Base-by-base conservation (phyloP, 2,329 filamentous ascomycete species). In the Diaporthe vaccinii region DNA sequence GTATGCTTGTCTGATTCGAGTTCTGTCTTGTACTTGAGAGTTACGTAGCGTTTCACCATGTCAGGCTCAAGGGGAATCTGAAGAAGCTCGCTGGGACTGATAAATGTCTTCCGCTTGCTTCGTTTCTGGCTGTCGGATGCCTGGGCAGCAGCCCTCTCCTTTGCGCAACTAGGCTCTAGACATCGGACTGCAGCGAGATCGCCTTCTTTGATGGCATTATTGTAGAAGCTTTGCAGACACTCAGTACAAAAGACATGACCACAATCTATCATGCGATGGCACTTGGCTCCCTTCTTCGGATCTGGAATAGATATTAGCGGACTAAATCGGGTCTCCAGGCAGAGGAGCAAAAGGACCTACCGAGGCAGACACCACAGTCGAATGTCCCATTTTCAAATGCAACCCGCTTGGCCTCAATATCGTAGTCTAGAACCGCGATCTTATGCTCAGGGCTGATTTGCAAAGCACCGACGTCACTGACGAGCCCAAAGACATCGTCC, bases 161-260 rank as follows among this genome's bases (percentile, higher is more conserved):
- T 93, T 53, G 93, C 93, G 80, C 97, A 99, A 74, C 91, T 90
- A 0, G 95, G 95, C 17, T 93, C 89, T 41, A 97, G 87, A 80
- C 97, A 99, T 77, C 93, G 93, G 41, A 99, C 93, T 10, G 91
- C 90, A 67, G 91, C 88, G 25, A 99, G 87, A 79, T 97, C 93
- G 1, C 97, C 97, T 81, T 97, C 94, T 0, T 88, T 91, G 79
- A 99, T 98, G 78, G 95, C 95, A 77, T 92, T 93, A 79, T 93
- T 95, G 87, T 98, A 98, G 79, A 96, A 98, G 79, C 96, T 95
- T 77, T 94, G 93, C 3, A 99, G 87, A 81, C 97, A 99, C n/a
- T 91, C 84, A 25, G 93, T 86, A 83, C 97, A 99, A 81, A 98
- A 99, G 51, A 98, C 95, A 82, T 99, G 96, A 0, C 91, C 92